phyloP scores from a whole-genome alignment of 1,284 basidiomycete genomes.

The Rhodotorula sp. region DNA sequence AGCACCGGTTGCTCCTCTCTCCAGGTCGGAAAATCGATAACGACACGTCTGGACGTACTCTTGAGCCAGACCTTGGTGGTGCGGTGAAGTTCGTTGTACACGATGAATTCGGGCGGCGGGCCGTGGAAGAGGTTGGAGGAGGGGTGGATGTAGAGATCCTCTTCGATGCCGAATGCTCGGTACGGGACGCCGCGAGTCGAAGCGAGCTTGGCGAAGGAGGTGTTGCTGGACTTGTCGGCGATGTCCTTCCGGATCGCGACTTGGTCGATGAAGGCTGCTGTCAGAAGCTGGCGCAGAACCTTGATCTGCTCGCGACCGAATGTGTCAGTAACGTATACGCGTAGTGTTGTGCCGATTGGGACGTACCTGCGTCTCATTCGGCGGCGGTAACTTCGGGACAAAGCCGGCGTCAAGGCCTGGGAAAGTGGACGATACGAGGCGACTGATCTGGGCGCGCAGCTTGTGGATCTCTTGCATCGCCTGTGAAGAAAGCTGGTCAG shows the following conservation, averaged over 20 bases:
- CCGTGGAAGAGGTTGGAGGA: conserved; percentile 71
- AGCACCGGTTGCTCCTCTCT: conserved; percentile 15
- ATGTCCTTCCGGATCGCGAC: conserved; percentile 89
- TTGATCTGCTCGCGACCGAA: conserved; percentile 76
- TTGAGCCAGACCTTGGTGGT: conserved; percentile 76
- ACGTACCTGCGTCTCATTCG: conserved; percentile 67
- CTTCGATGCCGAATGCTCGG: conserved; percentile 71
- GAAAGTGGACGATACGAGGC: conserved; percentile 72
- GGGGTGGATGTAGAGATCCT: conserved; percentile 91
- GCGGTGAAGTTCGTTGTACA: conserved; percentile 77
- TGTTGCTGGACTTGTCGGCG: conserved; percentile 54
- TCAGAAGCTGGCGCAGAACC: conserved; percentile 80
- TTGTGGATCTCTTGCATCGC: conserved; percentile 99
- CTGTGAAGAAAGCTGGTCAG: conserved; percentile 51
- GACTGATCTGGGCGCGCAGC: conserved; percentile 82
- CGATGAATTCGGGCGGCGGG: conserved; percentile 80
- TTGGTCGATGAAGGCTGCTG: conserved; percentile 92
- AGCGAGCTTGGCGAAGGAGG: conserved; percentile 65
- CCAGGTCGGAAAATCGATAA: neutral
- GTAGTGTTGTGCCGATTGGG: neutral
- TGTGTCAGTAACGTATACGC: conserved; percentile 23
- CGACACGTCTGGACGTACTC: conserved; percentile 54
- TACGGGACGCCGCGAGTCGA: conserved; percentile 81
- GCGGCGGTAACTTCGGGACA: conserved; percentile 64
- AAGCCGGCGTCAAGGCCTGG: conserved; percentile 62